Evolutionary conservation across 2,329 filamentous ascomycete species (phyloP), one percentile per base, ranked within the genome.

Genomic region (Trichoderma brevicompactum): DNA sequence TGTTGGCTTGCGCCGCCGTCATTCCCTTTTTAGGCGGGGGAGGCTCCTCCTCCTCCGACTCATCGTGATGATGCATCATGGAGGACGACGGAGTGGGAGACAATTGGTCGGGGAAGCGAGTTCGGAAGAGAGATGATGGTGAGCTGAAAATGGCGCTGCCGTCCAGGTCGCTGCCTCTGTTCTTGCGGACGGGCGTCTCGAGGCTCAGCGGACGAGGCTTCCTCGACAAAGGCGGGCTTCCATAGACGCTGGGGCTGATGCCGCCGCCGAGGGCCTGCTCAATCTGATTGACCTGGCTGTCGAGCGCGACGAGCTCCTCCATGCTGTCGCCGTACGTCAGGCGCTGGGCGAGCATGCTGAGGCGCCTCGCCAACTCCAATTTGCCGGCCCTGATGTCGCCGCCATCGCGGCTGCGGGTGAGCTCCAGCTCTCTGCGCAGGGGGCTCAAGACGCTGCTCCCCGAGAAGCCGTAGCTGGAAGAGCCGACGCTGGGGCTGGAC

Each of bases 301-400:
- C 73, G 55, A 80, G 70, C 40, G 73, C 63, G 3, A 58, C 73
- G 32, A 72, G 69, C 62, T 79, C 78, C 53, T 79, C 76, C 17
- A 77, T 72, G 19, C 70, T 67, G 59, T 75, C 74, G 65, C 72
- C 71, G 58, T 72, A 71, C 19, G 76, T 73, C 54, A 80, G 75
- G 59, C 77, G 76, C 67, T 77, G 75, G 5, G 78, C 77, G 34
- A 80, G 75, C 50, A 78, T 74, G 61, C 74, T 77, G 40, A 80
- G 70, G 17, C 78, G 75, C 65, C 75, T 71, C 10, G 84, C 79
- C 61, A 86, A 78, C 28, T 80, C 78, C 67, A 83, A 79, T 64
- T 77, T 78, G 71, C 76, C 70, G 12, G 70, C 70, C 23, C 72
- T 71, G 23, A 74, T 72, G 2, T 72, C 68, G 60, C 71, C 69